These are phyloP conservation scores for Neurospora africana DNA, from an alignment of 495 filamentous ascomycete species.

Conservation along the genomic window DNA sequence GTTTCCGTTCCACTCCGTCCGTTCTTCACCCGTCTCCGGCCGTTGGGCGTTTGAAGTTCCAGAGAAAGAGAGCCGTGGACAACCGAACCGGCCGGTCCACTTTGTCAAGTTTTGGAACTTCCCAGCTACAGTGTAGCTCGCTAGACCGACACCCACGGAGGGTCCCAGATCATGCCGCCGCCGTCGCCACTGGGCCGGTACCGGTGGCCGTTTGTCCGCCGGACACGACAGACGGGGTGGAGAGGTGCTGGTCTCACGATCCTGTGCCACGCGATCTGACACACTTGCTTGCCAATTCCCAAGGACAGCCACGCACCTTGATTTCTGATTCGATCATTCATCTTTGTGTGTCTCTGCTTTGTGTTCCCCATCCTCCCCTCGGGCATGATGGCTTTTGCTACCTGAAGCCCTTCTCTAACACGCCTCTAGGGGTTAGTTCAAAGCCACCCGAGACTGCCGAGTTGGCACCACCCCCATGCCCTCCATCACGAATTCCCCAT, in stretches of 20 bases:
- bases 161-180: background rate
- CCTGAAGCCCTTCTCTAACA: background rate
- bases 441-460: background rate
- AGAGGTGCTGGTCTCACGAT: background rate
- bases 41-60: background rate
- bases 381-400: background rate
- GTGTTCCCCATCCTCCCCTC: background rate
- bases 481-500: background rate
- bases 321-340: background rate
- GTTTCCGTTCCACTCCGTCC: background rate
- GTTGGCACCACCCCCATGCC: background rate
- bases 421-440: background rate
- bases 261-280: background rate
- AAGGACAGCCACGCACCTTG: background rate
- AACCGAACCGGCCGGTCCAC: background rate
- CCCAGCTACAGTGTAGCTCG: background rate
- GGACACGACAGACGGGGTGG: background rate
- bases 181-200: background rate
- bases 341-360: background rate
- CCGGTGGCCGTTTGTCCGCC: background rate
- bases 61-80: background rate
- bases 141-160: background rate
- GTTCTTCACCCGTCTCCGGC: background rate
- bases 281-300: background rate
- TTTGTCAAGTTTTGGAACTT: background rate